Percentiles rank a stretch among this genome's conserved stretches.
These are phyloP conservation scores for Wickerhamomyces hampshirensis DNA, from an alignment of 805 yeast genomes.

Conservation along the genomic window DNA sequence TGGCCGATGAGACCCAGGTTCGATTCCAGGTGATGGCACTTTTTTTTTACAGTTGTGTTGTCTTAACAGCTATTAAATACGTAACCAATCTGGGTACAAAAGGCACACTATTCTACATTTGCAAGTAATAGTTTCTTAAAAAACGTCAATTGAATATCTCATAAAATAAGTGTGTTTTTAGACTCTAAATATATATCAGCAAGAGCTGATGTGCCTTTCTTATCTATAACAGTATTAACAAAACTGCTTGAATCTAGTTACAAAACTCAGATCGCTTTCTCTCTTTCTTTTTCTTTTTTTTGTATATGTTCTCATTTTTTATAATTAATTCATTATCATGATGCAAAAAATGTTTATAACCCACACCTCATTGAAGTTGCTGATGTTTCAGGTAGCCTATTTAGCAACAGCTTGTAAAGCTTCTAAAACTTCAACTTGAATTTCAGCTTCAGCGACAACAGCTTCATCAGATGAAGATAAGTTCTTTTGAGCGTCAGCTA, in stretches of 20 bases:
- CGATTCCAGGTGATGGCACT: conserved; percentile 69
- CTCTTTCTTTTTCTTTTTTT: neutral
- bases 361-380: no score
- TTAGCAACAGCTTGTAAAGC: conserved; percentile 82
- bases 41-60: no score
- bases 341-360: neutral
- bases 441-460: conserved; percentile 90
- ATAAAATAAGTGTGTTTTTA: no score
- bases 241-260: no score
- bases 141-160: neutral
- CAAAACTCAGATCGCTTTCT: no score
- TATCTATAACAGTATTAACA: no score
- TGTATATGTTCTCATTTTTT: conserved; percentile 1
- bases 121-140: no score
- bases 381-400: conserved; percentile 35
- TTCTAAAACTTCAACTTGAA: conserved; percentile 94
- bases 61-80: no score
- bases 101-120: no score
- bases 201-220: no score
- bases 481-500: conserved; percentile 93
- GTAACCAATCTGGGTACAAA: no score
- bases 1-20: conserved; percentile 73
- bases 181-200: no score
- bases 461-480: conserved; percentile 78
- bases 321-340: neutral